phyloP scores from a whole-genome alignment of 2,329 filamentous ascomycete genomes.

The Rutstroemia sp. region DNA sequence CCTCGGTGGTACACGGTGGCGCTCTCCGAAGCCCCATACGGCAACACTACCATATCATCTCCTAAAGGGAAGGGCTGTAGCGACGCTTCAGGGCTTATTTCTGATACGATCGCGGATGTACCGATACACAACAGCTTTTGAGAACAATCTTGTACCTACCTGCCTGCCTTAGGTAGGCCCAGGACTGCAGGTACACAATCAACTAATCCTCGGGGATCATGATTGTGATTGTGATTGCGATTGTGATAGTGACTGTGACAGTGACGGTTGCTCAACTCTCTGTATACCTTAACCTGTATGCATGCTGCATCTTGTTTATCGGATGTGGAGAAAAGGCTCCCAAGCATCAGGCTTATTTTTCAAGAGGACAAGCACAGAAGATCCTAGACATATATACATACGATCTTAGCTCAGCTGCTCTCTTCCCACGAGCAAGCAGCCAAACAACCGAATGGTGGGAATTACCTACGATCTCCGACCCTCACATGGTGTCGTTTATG shows the following conservation, averaged over 20 bases:
- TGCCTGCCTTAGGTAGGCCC: background rate
- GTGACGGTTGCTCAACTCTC: background rate
- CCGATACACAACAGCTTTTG: conserved; percentile 1
- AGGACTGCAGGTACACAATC: background rate
- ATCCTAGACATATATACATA: conserved; percentile 1
- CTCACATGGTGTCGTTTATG: background rate
- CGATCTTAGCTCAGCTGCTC: conserved; percentile 6
- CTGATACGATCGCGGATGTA: conserved; percentile 1
- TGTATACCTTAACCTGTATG: background rate
- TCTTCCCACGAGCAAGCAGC: background rate
- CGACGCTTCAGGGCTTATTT: background rate
- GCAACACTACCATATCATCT: background rate
- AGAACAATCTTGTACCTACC: background rate
- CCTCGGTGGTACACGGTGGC: background rate
- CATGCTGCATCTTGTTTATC: background rate
- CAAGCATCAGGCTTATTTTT: background rate
- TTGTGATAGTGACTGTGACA: background rate
- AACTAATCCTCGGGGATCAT: background rate
- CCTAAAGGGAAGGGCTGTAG: background rate
- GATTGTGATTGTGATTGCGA: background rate
- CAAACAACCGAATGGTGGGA: background rate
- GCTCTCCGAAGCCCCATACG: background rate
- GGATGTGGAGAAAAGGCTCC: background rate
- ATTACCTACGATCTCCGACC: background rate
- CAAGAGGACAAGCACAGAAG: background rate